These are phyloP conservation scores for Exophiala calicioides DNA, from an alignment of 2,329 filamentous ascomycete genomes.

Conservation along the genomic window DNA sequence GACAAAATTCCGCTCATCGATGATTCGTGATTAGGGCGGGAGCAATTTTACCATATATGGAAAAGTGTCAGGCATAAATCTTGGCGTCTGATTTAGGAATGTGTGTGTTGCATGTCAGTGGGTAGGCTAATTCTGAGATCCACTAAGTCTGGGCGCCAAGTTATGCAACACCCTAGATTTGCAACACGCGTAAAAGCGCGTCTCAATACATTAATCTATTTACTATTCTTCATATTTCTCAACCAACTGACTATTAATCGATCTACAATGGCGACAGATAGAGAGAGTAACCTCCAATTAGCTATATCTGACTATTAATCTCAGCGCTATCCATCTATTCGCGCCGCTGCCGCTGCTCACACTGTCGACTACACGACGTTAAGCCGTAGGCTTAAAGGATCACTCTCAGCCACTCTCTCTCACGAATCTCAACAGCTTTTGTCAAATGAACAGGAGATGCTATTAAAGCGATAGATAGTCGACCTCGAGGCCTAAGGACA, in stretches of 20 bases:
- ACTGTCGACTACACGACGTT: not conserved
- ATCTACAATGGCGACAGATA: not conserved
- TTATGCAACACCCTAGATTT: not conserved
- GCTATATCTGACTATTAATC: not conserved
- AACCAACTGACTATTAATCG: not conserved
- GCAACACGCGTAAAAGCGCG: not conserved
- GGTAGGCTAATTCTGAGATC: too few species aligned
- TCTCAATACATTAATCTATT: not conserved
- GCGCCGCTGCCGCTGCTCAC: not conserved
- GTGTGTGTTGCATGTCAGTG: too few species aligned
- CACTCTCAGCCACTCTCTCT: not conserved
- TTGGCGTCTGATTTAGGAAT: too few species aligned
- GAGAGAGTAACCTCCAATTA: not conserved
- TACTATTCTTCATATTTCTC: not conserved
- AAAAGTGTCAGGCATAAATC: too few species aligned
- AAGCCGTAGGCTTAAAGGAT: slow-evolving; percentile 1
- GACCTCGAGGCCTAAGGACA: slow-evolving; percentile 11
- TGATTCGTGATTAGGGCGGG: too few species aligned
- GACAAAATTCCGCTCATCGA: too few species aligned
- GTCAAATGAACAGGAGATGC: slow-evolving; percentile 8
- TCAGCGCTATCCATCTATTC: slow-evolving; percentile 1
- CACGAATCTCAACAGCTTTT: slow-evolving; percentile 9
- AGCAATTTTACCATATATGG: too few species aligned
- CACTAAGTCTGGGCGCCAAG: not conserved
- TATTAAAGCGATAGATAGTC: slow-evolving; percentile 14